These are phyloP conservation scores for Heterobasidion occidentale DNA, from an alignment of 1,284 basidiomycete species.

Conservation along the genomic window DNA sequence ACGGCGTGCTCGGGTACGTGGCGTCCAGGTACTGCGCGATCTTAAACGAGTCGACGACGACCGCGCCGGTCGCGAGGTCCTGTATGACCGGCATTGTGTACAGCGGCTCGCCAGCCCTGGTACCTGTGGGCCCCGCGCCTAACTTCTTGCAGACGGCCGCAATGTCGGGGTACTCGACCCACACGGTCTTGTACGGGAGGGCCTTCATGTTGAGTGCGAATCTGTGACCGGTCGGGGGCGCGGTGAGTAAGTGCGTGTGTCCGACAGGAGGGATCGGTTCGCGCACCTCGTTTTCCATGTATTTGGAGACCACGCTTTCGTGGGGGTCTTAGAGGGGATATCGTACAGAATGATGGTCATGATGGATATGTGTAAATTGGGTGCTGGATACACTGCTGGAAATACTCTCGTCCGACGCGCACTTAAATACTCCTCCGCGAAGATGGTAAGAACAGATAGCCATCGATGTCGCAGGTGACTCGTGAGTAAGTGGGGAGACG, in stretches of 20 bases:
- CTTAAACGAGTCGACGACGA: slow-evolving; percentile 20
- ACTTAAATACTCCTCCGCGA: too few relatives aligned
- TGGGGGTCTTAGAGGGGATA: neutral
- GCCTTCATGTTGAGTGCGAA: slow-evolving; percentile 26
- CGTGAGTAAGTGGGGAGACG: too few relatives aligned
- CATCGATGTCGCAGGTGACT: too few relatives aligned
- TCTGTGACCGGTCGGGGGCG: slow-evolving; percentile 10
- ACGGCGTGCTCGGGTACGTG: slow-evolving; percentile 21
- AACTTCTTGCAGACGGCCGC: slow-evolving; percentile 18
- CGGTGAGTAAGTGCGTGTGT: neutral
- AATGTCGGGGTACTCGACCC: slow-evolving; percentile 31
- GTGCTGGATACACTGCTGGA: too few relatives aligned
- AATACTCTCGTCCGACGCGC: too few relatives aligned
- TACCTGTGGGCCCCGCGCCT: slow-evolving; percentile 18
- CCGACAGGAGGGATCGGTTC: neutral
- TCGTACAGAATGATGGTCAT: neutral
- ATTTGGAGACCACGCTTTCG: slow-evolving; percentile 17
- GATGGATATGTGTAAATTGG: neutral
- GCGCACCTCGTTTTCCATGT: slow-evolving; percentile 18
- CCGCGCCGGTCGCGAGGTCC: slow-evolving; percentile 15
- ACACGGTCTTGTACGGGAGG: slow-evolving; percentile 24
- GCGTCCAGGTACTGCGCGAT: slow-evolving; percentile 27
- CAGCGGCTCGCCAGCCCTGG: slow-evolving; percentile 11
- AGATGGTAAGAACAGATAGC: too few relatives aligned
- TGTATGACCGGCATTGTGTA: slow-evolving; percentile 19